phyloP scores from a whole-genome alignment of 2,329 filamentous ascomycete species.

The Bipolaris bicolor region DNA sequence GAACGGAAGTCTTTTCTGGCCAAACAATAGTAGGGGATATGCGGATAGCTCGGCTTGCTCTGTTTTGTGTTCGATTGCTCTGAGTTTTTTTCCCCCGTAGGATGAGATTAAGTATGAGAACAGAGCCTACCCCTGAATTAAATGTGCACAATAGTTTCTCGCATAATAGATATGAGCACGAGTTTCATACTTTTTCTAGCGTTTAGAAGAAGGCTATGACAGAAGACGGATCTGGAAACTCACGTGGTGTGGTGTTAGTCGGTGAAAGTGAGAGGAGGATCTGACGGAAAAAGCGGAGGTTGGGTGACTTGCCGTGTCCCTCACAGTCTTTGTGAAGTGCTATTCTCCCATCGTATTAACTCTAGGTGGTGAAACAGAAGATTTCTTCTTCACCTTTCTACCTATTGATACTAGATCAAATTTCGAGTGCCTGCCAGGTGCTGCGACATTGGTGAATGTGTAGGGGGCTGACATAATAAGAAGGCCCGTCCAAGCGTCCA shows the following conservation, averaged over 20 bases:
- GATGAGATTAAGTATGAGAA: not conserved
- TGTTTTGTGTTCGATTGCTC: not conserved
- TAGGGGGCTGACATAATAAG: slow-evolving; percentile 28
- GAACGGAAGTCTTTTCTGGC: not conserved
- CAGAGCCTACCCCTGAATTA: slow-evolving; percentile 9
- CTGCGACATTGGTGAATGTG: slow-evolving; percentile 19
- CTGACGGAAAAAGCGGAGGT: slow-evolving; percentile 14
- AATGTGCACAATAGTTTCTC: not conserved
- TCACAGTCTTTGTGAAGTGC: not conserved
- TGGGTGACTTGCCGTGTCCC: not conserved
- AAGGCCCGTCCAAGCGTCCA: slow-evolving; percentile 26
- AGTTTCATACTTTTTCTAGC: not conserved
- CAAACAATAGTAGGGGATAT: not conserved
- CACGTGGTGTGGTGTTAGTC: not conserved
- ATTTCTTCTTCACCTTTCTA: not conserved
- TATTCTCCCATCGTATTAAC: not conserved
- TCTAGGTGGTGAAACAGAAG: not conserved
- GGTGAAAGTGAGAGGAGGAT: slow-evolving; percentile 12
- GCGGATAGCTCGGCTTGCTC: not conserved
- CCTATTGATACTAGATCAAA: not conserved
- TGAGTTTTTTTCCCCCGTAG: not conserved
- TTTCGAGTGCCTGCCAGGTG: slow-evolving; percentile 1
- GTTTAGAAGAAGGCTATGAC: not conserved
- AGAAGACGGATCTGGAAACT: not conserved
- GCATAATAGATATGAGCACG: not conserved